Conservation (phyloP, 1,284 basidiomycete species). For the Apiotrichum gamsii region DNA sequence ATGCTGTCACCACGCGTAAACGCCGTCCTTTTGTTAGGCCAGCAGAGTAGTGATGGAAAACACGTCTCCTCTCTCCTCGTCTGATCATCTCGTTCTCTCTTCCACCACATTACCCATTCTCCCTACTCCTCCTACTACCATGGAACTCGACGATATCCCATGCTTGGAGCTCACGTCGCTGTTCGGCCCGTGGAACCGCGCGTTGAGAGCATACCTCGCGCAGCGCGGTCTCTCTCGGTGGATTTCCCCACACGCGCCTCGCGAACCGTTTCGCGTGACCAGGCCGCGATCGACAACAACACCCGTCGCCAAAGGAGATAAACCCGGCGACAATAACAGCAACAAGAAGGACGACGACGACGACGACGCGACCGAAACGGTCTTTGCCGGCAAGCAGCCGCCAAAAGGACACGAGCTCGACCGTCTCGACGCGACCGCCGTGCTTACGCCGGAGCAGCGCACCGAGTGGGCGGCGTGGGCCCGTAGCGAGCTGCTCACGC, state of each 20-base stretch:
- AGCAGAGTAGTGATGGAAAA: no score
- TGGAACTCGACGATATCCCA: slow-evolving; percentile 2
- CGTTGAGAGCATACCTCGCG: neutral
- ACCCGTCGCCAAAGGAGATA: no score
- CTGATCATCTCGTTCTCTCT: no score
- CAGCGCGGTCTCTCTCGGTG: neutral
- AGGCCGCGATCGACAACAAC: no score
- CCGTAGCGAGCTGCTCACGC: slow-evolving; percentile 1
- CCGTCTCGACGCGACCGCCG: neutral
- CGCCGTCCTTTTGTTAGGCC: no score
- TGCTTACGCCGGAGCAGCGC: neutral
- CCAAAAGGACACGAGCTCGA: neutral
- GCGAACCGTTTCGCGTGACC: slow-evolving; percentile 1
- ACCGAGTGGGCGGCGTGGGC: slow-evolving; percentile 1
- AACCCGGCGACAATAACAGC: no score
- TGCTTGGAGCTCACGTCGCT: neutral
- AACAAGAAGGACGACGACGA: slow-evolving; percentile 1
- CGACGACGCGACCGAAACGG: neutral
- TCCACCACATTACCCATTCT: no score
- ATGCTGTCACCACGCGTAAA: no score
- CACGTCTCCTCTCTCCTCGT: no score
- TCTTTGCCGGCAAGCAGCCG: slow-evolving; percentile 1
- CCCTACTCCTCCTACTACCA: no score
- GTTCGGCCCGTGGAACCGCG: slow-evolving; percentile 4
- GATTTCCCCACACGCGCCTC: neutral